Evolutionary conservation across 495 filamentous ascomycete genomes (phyloP).

Genomic region (Entonaema liquescens): DNA sequence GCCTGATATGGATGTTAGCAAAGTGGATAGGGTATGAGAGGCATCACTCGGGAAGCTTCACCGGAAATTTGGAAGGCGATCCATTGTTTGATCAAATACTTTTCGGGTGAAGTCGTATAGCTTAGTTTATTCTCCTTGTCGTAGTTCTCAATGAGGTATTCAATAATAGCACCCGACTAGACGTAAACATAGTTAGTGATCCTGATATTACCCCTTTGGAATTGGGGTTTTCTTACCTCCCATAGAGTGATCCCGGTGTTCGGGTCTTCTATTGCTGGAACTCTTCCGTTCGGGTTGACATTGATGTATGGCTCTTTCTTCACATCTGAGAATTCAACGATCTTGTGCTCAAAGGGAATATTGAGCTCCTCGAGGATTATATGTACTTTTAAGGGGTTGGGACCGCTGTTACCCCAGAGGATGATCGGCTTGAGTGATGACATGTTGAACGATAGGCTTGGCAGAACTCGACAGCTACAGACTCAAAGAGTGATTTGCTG

Average conservation of each 20-base stretch:
- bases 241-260: conserved; percentile 71
- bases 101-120: conserved; percentile 48
- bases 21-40: not conserved
- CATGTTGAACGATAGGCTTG: not conserved
- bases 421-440: conserved; percentile 34
- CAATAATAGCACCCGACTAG: conserved; percentile 67
- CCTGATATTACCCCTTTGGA: conserved; percentile 26
- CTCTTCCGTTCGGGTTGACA: conserved; percentile 74
- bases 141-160: conserved; percentile 76
- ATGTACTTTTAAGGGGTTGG: conserved; percentile 73
- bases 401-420: conserved; percentile 52
- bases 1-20: conserved; percentile 32
- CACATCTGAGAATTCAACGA: conserved; percentile 19
- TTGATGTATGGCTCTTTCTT: conserved; percentile 63
- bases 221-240: conserved; percentile 54
- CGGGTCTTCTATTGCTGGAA: conserved; percentile 58
- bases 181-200: not conserved
- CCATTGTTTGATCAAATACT: conserved; percentile 48
- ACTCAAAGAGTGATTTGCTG: not conserved
- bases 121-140: conserved; percentile 69
- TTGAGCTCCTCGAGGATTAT: conserved; percentile 68
- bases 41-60: not conserved
- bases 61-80: conserved; percentile 57
- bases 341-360: conserved; percentile 58
- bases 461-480: not conserved